phyloP scores from a whole-genome alignment of 2,329 filamentous ascomycete species.

The Hypoxylon sp. region DNA sequence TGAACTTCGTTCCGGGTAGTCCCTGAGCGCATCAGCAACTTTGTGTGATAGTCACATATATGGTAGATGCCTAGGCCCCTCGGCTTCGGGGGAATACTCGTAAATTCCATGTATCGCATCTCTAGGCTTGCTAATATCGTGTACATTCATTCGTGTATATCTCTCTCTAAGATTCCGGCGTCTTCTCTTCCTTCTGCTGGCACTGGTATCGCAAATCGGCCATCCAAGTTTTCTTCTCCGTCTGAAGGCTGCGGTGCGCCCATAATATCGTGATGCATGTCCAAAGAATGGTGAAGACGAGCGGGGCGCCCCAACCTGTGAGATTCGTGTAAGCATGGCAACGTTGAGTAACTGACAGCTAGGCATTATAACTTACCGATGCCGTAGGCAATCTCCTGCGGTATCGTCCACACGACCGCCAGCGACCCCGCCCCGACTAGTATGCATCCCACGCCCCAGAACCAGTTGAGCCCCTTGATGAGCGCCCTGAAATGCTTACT shows the following conservation, averaged over 20 bases:
- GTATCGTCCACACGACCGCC: slow-evolving; percentile 57
- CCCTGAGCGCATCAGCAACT: not conserved
- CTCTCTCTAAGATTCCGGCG: slow-evolving; percentile 3
- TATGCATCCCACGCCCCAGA: slow-evolving; percentile 63
- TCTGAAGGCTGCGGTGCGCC: slow-evolving; percentile 31
- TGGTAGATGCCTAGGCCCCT: not conserved
- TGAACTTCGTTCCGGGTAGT: no score
- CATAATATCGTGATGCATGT: slow-evolving; percentile 41
- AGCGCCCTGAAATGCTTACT: slow-evolving; percentile 62
- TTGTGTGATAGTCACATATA: not conserved
- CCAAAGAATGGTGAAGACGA: slow-evolving; percentile 41
- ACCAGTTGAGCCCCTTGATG: slow-evolving; percentile 62
- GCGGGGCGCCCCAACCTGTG: slow-evolving; percentile 42
- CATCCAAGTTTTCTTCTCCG: slow-evolving; percentile 40
- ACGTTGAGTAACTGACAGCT: not conserved
- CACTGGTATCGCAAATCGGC: slow-evolving; percentile 18
- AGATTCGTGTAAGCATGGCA: slow-evolving; percentile 10
- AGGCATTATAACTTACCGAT: slow-evolving; percentile 43
- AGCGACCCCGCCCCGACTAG: slow-evolving; percentile 55
- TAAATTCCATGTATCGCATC: not conserved
- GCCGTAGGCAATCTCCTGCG: slow-evolving; percentile 56
- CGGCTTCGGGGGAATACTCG: not conserved
- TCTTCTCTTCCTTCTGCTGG: slow-evolving; percentile 18
- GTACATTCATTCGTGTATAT: not conserved
- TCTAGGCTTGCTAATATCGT: not conserved